Evolutionary conservation across 176 grass and related monocot species (phyloP).

Genomic region (Echinochloa phyllopogon): DNA sequence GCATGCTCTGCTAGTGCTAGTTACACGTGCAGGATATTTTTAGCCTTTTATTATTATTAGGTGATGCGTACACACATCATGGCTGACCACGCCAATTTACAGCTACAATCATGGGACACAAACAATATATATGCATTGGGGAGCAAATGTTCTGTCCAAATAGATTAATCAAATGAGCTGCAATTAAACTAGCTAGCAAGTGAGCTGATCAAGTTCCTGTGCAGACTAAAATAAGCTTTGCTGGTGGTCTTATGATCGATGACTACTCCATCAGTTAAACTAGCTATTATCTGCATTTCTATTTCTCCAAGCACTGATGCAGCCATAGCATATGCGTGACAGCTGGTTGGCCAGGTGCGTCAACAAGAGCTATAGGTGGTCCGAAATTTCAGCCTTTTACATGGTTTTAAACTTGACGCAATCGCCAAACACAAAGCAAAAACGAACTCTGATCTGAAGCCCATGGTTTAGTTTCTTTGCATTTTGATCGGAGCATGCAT

Average conservation of each 20-base stretch:
- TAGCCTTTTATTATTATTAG: too few species aligned
- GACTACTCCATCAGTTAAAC: neutral
- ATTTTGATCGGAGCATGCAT: neutral
- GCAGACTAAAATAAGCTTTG: neutral
- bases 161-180: too few species aligned
- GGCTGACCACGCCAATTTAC: too few species aligned
- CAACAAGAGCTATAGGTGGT: neutral
- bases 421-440: neutral
- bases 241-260: neutral
- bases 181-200: too few species aligned
- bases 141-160: too few species aligned
- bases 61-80: too few species aligned
- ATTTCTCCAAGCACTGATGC: neutral
- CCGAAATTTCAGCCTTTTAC: neutral
- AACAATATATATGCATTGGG: too few species aligned
- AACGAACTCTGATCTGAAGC: neutral
- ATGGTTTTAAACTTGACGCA: slow-evolving; percentile 22
- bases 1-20: too few species aligned
- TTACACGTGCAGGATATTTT: too few species aligned
- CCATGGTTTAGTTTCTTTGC: neutral
- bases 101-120: too few species aligned
- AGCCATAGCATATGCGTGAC: neutral
- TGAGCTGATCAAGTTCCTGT: too few species aligned
- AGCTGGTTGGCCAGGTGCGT: neutral
- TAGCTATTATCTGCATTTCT: neutral